Conservation (phyloP, 1,139 yeast species). For the Candida sanyaensis region DNA sequence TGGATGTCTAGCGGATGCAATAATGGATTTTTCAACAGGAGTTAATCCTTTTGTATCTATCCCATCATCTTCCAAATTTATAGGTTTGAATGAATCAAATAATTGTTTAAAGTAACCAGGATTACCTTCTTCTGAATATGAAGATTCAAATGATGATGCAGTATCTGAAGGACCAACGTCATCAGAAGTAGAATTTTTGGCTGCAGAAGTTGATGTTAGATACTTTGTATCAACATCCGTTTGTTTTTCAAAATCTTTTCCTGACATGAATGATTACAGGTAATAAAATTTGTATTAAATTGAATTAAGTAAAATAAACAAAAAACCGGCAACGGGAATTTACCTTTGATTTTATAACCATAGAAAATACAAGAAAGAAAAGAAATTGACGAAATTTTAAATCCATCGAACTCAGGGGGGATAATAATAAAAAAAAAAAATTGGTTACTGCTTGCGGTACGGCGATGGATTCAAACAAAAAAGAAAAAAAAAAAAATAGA, state of each 20-base stretch:
- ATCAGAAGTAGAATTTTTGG: not conserved
- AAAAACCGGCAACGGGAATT: too few species aligned
- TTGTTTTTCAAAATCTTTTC: conserved; percentile 9
- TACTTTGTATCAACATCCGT: not conserved
- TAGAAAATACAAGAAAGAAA: too few species aligned
- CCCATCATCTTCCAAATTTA: conserved; percentile 42
- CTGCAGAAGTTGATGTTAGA: not conserved
- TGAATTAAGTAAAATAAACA: too few species aligned
- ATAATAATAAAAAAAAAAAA: too few species aligned
- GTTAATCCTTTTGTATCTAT: conserved; percentile 29
- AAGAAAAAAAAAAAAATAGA: too few species aligned
- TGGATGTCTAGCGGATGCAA: conserved; percentile 41
- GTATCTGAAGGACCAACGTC: not conserved
- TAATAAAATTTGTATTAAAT: not conserved
- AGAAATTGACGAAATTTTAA: too few species aligned
- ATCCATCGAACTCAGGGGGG: too few species aligned
- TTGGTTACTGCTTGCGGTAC: too few species aligned
- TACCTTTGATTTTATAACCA: too few species aligned
- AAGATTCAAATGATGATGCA: conserved; percentile 3
- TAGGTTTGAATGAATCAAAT: conserved; percentile 42
- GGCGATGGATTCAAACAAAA: too few species aligned
- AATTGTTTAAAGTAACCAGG: conserved; percentile 14
- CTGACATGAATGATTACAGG: not conserved
- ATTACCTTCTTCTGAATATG: conserved; percentile 1
- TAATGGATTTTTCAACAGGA: conserved; percentile 36